A percentile compares a stretch with the other conserved stretches of the same genome.
phyloP scores from a whole-genome alignment of 345 rosid genomes.

The Hypericum perforatum region DNA sequence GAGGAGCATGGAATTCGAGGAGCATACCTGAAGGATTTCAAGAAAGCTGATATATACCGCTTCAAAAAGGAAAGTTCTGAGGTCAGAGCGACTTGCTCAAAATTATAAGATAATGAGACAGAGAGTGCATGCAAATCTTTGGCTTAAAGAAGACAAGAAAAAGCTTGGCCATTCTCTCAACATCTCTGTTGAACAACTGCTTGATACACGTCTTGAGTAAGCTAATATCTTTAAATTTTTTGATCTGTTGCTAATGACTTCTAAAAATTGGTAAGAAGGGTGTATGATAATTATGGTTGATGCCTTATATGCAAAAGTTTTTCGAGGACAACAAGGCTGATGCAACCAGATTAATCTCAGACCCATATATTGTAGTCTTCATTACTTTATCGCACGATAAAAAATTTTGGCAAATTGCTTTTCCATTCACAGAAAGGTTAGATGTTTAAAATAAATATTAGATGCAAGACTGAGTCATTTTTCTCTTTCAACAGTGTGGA shows the following conservation, averaged over 20 bases:
- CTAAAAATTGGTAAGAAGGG: too few relatives aligned
- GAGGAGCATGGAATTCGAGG: slow-evolving; percentile 89
- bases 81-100: slow-evolving; percentile 68
- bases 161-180: slow-evolving; percentile 78
- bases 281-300: too few relatives aligned
- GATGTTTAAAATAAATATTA: too few relatives aligned
- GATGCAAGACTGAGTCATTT: too few relatives aligned
- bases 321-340: too few relatives aligned
- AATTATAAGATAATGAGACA: slow-evolving; percentile 94
- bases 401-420: too few relatives aligned
- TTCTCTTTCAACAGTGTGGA: too few relatives aligned
- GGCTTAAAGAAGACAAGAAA: slow-evolving; percentile 82
- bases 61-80: slow-evolving; percentile 79
- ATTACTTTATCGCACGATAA: too few relatives aligned
- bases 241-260: background rate
- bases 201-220: slow-evolving; percentile 83
- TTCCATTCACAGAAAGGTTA: too few relatives aligned
- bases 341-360: too few relatives aligned
- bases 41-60: slow-evolving; percentile 89
- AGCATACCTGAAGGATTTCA: slow-evolving; percentile 74
- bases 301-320: too few relatives aligned
- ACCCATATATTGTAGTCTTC: too few relatives aligned
- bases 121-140: slow-evolving; percentile 90
- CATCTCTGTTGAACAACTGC: slow-evolving; percentile 77
- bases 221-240: slow-evolving; percentile 11